Evolutionary conservation across 2,329 filamentous ascomycete genomes (phyloP), one percentile per base, ranked within the genome.

Genomic region (Leptodontidium sp.): DNA sequence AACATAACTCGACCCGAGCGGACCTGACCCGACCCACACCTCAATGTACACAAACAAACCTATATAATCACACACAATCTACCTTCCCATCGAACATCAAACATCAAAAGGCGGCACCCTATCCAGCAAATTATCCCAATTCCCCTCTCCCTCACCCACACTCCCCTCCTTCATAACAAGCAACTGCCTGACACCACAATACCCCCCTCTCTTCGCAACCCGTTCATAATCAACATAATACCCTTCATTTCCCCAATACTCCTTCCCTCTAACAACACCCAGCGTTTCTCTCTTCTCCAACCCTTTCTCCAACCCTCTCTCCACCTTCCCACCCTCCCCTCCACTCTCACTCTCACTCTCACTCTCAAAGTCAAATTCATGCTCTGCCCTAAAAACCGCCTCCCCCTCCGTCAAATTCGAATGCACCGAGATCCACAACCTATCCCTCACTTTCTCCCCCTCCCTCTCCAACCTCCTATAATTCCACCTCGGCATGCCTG

Each of bases 401-500:
- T 81, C 73, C 62, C 80, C 77, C 67, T 80, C 64, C 4, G 47
- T 63, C 15, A 66, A 63, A 4, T 67, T 59, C 15, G 68, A 72
- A 55, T 65, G 58, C n/a, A 62, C 47, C 0, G 69, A 68, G 12
- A 82, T 76, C 86, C 86, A 90, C 6, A 86, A 78, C 64, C 81
- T 81, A 72, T 88, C 86, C 8, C 75, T 78, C 26, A 89, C 84
- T 0, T 77, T 69, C 64, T 90, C 80, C 17, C 89, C 91, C 55
- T 87, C 84, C 64, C 83, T 79, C 70, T 92, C 89, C 1, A 80
- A 79, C 2, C 89, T 84, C 24, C 91, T 85, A 11, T 87, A 84
- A 73, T 93, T 92, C 67, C 81, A 82, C 40, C 82, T 82, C 1
- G 90, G 90, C 64, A 91, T 80, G 5, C 84, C 82, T 6, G 85